phyloP scores from a whole-genome alignment of 2,329 filamentous ascomycete genomes.

The Tolypocladium cylindrosporum region DNA sequence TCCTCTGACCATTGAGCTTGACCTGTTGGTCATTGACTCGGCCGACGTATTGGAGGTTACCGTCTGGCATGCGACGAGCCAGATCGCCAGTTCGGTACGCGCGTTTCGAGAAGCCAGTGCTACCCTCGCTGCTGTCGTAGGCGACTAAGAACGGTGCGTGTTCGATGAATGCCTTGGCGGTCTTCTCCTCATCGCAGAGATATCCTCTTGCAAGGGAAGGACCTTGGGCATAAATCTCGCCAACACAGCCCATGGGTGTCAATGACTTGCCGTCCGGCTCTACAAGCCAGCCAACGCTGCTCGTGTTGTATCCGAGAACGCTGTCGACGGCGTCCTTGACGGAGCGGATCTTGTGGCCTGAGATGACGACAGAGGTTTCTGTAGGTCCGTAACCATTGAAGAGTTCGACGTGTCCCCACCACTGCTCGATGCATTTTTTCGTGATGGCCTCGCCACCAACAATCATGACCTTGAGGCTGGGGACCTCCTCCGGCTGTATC shows the following conservation, averaged over 20 bases:
- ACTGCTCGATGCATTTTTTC: constrained; percentile 3
- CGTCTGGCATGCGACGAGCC: not conserved
- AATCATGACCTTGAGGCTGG: constrained; percentile 4
- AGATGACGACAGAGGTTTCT: constrained; percentile 5
- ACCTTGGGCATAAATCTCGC: constrained; percentile 12
- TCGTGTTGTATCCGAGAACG: constrained; percentile 5
- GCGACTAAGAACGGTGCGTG: constrained; percentile 11
- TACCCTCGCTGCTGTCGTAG: constrained; percentile 4
- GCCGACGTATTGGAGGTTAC: not conserved
- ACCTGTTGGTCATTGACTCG: constrained; percentile 1
- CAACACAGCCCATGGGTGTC: constrained; percentile 8
- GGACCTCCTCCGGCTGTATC: constrained; percentile 6
- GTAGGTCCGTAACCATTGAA: constrained; percentile 9
- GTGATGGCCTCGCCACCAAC: constrained; percentile 7
- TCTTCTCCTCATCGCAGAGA: constrained; percentile 23
- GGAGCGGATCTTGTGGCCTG: not conserved
- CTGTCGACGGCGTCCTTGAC: not conserved
- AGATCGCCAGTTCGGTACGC: constrained; percentile 10
- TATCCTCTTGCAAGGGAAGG: constrained; percentile 37
- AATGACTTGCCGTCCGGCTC: constrained; percentile 4
- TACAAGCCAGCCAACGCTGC: constrained; percentile 4
- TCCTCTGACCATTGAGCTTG: constrained; percentile 9
- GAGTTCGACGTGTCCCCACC: constrained; percentile 8
- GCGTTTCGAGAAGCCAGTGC: constrained; percentile 7
- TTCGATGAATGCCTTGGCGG: constrained; percentile 16